Base-by-base conservation (phyloP, 139 green algal genomes). In the Chlorella ohadii region DNA sequence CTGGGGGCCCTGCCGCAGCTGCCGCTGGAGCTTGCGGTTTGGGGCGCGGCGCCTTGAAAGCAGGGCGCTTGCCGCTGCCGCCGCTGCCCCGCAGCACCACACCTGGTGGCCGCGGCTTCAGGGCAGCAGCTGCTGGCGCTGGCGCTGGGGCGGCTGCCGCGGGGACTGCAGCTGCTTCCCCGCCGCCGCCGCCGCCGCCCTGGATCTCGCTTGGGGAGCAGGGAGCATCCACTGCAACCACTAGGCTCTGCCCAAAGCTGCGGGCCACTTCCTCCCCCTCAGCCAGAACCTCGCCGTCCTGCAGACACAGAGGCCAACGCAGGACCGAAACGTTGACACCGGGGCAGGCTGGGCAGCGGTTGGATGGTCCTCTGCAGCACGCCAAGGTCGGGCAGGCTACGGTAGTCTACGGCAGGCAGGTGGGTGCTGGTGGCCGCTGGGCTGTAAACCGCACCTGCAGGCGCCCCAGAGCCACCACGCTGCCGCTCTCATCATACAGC, bases 401-500 rank as follows among this genome's bases (percentile, higher is more conserved):
- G 44, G 2, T 59, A 59, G 12, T 23, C 51, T 23, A 13, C 11
- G 2, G 51, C 51, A 59, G 51, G 51, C 51, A 59, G 51, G 51
- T 59, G 51, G 51, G 51, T 19, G 51, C 51, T 23, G 51, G 15
- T 22, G 51, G 22, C 51, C 51, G 51, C 44, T 3, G 51, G 51
- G 51, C 2, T 59, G 51, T 13, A 23, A 3, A 22, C 51, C 15
- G 9, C 51, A 59, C 51, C 51, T 59, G 51, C 55, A 78, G 34
- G 13, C 67, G 31, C 13, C 22, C 79, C 22, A 55, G 20, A 28
- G 20, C 56, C 28, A 79, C 56, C 20, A 68, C 28, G 13, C 2
- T 23, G 25, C 81, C 70, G 23, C 71, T 36, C 70, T 86, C 79
- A 31, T 71, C 57, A 59, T 31, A 76, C 39, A 86, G 76, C 55